Evolutionary conservation across 345 rosid genomes (phyloP).

Genomic region (Jatropha curcas): DNA sequence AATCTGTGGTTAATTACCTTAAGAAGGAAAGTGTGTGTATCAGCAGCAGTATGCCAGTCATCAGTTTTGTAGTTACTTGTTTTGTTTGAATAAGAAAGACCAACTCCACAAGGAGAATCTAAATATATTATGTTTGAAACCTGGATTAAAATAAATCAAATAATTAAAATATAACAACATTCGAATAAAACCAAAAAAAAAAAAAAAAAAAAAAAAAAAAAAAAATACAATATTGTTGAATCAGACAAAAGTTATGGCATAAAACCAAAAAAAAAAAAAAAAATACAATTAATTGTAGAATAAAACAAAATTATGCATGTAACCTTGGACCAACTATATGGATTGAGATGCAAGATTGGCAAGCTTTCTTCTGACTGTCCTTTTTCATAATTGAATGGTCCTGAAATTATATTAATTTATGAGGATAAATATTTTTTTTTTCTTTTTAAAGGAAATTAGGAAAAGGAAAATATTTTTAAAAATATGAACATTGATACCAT

Average conservation of each 20-base stretch:
- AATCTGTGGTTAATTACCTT: conserved; percentile 46
- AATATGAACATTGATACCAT: conserved; percentile 23
- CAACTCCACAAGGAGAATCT: conserved; percentile 64
- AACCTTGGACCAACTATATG: conserved; percentile 56
- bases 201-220: background rate
- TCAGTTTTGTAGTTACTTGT: conserved; percentile 31
- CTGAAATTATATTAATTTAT: too few relatives aligned
- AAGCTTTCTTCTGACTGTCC: conserved; percentile 24
- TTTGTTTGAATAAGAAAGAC: conserved; percentile 46
- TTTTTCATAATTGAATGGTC: conserved; percentile 49
- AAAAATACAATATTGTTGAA: background rate
- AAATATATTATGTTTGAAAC: conserved; percentile 57
- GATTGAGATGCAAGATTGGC: conserved; percentile 51
- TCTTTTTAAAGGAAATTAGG: too few relatives aligned
- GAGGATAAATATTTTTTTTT: too few relatives aligned
- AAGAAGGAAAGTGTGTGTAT: conserved; percentile 51
- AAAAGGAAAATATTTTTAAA: background rate
- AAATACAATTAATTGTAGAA: background rate
- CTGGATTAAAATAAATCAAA: conserved; percentile 16
- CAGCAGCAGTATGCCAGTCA: conserved; percentile 47
- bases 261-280: background rate
- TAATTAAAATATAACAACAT: too few relatives aligned
- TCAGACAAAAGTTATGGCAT: too few relatives aligned
- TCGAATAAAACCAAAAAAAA: too few relatives aligned
- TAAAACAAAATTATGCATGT: too few relatives aligned